These are phyloP conservation scores for Daedaleopsis sinensis DNA, from an alignment of 768 basidiomycete species.

Conservation along the genomic window DNA sequence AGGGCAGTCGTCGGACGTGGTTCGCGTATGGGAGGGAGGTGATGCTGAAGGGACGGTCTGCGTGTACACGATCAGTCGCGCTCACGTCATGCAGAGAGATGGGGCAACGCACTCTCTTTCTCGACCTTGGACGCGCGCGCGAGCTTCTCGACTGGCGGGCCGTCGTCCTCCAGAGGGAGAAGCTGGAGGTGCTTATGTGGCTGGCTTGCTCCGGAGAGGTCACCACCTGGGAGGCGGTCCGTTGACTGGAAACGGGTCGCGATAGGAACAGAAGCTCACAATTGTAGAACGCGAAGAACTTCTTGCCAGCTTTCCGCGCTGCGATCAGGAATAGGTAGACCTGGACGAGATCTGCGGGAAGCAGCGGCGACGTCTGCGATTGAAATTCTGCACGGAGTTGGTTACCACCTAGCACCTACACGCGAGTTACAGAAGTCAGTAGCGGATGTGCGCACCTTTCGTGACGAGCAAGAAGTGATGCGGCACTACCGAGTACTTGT, in stretches of 20 bases:
- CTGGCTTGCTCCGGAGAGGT: conserved; percentile 86
- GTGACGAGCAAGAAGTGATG: conserved; percentile 88
- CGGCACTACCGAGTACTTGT: conserved; percentile 84
- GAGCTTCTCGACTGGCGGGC: conserved; percentile 78
- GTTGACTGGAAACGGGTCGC: too few relatives aligned
- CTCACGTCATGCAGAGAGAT: too few relatives aligned
- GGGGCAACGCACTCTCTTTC: conserved; percentile 45
- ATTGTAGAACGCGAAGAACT: conserved; percentile 88
- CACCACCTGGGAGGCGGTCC: conserved; percentile 54
- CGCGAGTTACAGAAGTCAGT: background rate
- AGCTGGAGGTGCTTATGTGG: conserved; percentile 92
- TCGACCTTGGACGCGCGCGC: conserved; percentile 62
- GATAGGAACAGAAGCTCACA: conserved; percentile 48
- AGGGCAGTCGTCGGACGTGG: conserved; percentile 67
- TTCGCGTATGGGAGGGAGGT: conserved; percentile 76
- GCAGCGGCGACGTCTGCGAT: conserved; percentile 78
- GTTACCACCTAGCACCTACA: background rate
- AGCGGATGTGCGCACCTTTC: conserved; percentile 57
- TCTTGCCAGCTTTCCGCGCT: conserved; percentile 59
- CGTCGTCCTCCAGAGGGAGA: conserved; percentile 62
- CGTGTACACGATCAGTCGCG: conserved; percentile 5
- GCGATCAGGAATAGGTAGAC: conserved; percentile 75
- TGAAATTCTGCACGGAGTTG: conserved; percentile 55
- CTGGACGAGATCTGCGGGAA: conserved; percentile 78
- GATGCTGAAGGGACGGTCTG: conserved; percentile 77